Evolutionary conservation across 1,284 basidiomycete species (phyloP).

Genomic region (Takashimella koratensis): DNA sequence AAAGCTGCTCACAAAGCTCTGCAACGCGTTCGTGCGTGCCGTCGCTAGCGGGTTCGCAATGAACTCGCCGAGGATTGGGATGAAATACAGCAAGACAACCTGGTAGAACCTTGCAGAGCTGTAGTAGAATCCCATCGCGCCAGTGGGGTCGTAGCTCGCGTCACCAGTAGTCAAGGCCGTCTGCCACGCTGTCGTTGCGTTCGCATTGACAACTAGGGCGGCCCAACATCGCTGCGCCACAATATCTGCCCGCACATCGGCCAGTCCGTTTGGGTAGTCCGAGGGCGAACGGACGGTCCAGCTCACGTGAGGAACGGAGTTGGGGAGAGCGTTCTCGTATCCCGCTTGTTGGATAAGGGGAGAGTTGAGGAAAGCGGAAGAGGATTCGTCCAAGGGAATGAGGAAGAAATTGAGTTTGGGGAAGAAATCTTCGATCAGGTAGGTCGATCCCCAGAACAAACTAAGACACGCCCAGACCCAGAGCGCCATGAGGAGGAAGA

Average conservation of each 20-base stretch:
- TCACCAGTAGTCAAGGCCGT: conserved; percentile 27
- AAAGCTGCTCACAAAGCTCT: conserved; percentile 13
- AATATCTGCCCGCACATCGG: conserved; percentile 26
- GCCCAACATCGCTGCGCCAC: conserved; percentile 22
- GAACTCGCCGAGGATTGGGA: conserved; percentile 15
- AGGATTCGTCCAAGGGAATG: conserved; percentile 29
- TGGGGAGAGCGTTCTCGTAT: conserved; percentile 8
- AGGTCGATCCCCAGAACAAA: conserved; percentile 44
- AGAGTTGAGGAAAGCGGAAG: conserved; percentile 16
- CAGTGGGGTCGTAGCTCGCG: conserved; percentile 37
- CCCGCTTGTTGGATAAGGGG: conserved; percentile 17
- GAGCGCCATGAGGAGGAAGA: conserved; percentile 26
- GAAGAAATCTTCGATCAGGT: conserved; percentile 23
- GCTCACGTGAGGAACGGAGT: conserved; percentile 25
- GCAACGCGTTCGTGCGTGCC: conserved; percentile 16
- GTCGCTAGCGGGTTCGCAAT: conserved; percentile 12
- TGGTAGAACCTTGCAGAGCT: conserved; percentile 40
- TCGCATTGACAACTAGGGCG: conserved; percentile 21
- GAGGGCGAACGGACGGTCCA: conserved; percentile 24
- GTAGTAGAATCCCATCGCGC: conserved; percentile 35
- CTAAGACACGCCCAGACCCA: conserved; percentile 37
- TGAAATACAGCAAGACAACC: conserved; percentile 34
- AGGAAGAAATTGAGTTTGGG: conserved; percentile 26
- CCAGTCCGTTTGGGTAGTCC: conserved; percentile 30
- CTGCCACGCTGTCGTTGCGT: conserved; percentile 25